Percentiles rank a stretch among this genome's conserved stretches.
phyloP scores from a whole-genome alignment of 768 basidiomycete species.

The Tulasnella sp. region DNA sequence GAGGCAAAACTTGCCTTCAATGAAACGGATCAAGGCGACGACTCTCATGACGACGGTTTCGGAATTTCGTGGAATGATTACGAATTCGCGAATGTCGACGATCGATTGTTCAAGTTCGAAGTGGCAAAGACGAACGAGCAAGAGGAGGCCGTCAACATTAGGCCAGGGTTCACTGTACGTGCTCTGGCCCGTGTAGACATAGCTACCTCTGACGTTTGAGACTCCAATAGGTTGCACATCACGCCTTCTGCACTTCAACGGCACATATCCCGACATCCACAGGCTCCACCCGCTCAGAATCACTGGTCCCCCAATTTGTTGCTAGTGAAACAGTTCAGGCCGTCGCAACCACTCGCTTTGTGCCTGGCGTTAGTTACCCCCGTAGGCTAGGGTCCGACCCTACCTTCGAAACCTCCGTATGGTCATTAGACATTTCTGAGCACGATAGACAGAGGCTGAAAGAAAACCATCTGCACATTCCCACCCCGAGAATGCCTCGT shows the following conservation, averaged over 20 bases:
- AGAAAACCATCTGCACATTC: not conserved
- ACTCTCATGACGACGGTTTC: conserved; percentile 3
- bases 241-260: not conserved
- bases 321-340: not conserved
- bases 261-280: not conserved
- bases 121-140: conserved; percentile 32
- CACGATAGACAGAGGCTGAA: not conserved
- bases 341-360: not conserved
- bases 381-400: not conserved
- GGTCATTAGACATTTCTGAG: not conserved
- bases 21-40: conserved; percentile 25
- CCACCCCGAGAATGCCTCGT: not conserved
- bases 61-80: conserved; percentile 5
- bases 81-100: conserved; percentile 2
- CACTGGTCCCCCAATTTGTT: not conserved
- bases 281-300: not conserved
- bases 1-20: conserved; percentile 52
- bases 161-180: not conserved
- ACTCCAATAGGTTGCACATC: not conserved
- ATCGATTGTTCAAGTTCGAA: conserved; percentile 34
- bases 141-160: conserved; percentile 19
- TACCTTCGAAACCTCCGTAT: not conserved
- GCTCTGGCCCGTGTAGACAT: not conserved
- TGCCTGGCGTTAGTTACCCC: not conserved
- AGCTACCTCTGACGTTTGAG: not conserved